Percentiles rank a stretch among this genome's conserved stretches.
Evolutionary conservation across 2,329 filamentous ascomycete genomes (phyloP).

Genomic region (Colletotrichum caudatum): DNA sequence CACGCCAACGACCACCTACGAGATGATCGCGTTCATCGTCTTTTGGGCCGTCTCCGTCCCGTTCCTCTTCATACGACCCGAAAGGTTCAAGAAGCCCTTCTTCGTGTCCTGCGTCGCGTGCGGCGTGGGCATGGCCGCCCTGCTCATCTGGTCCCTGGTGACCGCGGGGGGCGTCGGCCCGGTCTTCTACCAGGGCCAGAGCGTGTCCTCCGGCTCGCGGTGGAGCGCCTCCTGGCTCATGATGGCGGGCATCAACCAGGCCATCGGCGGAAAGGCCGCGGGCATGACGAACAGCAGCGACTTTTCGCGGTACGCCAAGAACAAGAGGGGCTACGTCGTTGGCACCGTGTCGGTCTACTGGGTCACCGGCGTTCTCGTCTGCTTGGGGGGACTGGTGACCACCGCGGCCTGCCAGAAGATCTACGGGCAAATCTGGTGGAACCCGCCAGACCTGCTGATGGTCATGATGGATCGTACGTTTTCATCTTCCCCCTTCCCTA

Average conservation of each 20-base stretch:
- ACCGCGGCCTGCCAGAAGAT: conserved; percentile 54
- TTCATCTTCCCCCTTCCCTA: rapidly evolving
- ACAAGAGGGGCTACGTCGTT: conserved; percentile 50
- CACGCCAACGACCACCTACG: conserved; percentile 53
- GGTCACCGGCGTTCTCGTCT: conserved; percentile 50
- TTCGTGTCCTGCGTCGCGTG: conserved; percentile 57
- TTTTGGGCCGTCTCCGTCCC: conserved; percentile 65
- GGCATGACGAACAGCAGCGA: conserved; percentile 55
- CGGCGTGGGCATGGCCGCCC: conserved; percentile 58
- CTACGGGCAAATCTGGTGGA: conserved; percentile 53
- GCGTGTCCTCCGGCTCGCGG: neutral
- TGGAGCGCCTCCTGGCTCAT: conserved; percentile 54
- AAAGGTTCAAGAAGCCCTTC: conserved; percentile 61
- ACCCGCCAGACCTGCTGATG: conserved; percentile 52
- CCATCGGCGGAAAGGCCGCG: conserved; percentile 52
- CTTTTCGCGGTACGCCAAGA: conserved; percentile 51
- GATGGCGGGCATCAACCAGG: conserved; percentile 52
- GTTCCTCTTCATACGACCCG: conserved; percentile 59
- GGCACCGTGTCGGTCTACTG: conserved; percentile 52
- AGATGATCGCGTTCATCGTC: conserved; percentile 62
- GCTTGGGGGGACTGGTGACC: conserved; percentile 55
- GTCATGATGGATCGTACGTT: conserved; percentile 45
- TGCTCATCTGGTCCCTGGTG: conserved; percentile 61
- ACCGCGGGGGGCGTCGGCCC: conserved; percentile 58
- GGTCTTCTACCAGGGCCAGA: conserved; percentile 50